phyloP scores from a whole-genome alignment of 345 rosid species.

The Syzygium aqueum region DNA sequence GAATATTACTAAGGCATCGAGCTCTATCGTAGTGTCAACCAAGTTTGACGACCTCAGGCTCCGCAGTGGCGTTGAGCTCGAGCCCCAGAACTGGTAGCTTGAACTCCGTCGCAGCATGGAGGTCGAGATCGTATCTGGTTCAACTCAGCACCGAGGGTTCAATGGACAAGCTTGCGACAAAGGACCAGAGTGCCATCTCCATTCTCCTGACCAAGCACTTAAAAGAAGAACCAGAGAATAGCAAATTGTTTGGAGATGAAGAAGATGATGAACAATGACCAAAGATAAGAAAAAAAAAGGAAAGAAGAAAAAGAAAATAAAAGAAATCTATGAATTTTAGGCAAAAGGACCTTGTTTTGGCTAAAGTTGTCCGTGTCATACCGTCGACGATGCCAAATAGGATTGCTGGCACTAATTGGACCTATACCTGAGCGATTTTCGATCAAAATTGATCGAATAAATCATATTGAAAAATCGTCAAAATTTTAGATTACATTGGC shows the following conservation, averaged over 20 bases:
- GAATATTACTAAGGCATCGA: too few species aligned
- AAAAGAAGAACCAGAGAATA: neutral
- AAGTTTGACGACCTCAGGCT: too few species aligned
- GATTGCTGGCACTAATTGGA: too few species aligned
- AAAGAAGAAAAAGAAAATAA: too few species aligned
- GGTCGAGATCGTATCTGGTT: neutral
- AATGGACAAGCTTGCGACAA: neutral
- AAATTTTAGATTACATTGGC: neutral
- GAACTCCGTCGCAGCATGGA: neutral
- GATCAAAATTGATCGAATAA: fast-evolving
- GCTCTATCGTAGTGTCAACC: too few species aligned
- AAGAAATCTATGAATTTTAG: too few species aligned
- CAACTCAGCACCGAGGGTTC: neutral
- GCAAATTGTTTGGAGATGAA: neutral
- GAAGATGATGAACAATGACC: neutral
- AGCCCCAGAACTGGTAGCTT: neutral
- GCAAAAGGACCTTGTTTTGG: neutral
- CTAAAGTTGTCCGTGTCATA: too few species aligned
- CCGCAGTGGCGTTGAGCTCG: too few species aligned
- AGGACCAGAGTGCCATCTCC: neutral
- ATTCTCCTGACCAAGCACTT: neutral
- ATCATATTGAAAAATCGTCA: neutral
- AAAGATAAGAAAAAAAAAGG: too few species aligned
- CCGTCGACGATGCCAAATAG: too few species aligned
- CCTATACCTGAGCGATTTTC: neutral